phyloP scores from a whole-genome alignment of 495 filamentous ascomycete species.

The Thozetella sp. region DNA sequence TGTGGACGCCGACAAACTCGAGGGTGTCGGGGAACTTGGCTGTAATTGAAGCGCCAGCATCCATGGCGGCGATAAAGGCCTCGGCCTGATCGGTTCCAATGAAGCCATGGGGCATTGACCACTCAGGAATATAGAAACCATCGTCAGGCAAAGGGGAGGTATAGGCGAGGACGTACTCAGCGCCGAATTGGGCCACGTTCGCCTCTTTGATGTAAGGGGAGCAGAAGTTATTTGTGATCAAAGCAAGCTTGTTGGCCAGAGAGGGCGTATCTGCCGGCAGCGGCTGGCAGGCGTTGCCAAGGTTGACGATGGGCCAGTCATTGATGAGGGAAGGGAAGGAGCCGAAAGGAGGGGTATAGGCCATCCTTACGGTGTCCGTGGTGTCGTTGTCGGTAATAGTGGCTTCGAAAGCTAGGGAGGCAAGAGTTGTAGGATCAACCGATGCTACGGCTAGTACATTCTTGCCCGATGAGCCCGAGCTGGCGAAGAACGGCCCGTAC shows the following conservation, averaged over 20 bases:
- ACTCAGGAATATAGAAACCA: conserved; percentile 9
- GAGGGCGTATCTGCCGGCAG: conserved; percentile 26
- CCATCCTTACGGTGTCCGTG: conserved; percentile 18
- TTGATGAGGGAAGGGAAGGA: conserved; percentile 10
- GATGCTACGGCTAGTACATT: conserved; percentile 26
- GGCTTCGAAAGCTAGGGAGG: conserved; percentile 23
- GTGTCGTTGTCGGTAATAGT: conserved; percentile 20
- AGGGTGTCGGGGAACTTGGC: conserved; percentile 22
- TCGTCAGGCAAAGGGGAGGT: conserved; percentile 13
- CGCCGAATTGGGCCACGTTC: conserved; percentile 23
- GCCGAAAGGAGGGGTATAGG: conserved; percentile 16
- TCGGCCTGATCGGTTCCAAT: conserved; percentile 19
- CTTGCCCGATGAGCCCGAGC: conserved; percentile 26
- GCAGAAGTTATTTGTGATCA: conserved; percentile 33
- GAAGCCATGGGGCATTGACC: conserved; percentile 10
- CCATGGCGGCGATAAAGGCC: conserved; percentile 22
- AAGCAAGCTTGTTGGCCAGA: conserved; percentile 34
- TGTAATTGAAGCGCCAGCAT: conserved; percentile 22
- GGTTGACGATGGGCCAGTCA: conserved; percentile 15
- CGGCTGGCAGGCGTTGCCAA: conserved; percentile 18
- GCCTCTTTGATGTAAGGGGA: conserved; percentile 17
- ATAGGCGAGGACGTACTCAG: conserved; percentile 25
- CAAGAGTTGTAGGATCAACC: conserved; percentile 15
- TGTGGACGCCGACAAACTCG: conserved; percentile 21
- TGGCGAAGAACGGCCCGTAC: conserved; percentile 25